A percentile compares a stretch with the other conserved stretches of the same genome.
Evolutionary conservation across 108 stramenopile species (phyloP).

Genomic region (Chaetoceros muelleri): DNA sequence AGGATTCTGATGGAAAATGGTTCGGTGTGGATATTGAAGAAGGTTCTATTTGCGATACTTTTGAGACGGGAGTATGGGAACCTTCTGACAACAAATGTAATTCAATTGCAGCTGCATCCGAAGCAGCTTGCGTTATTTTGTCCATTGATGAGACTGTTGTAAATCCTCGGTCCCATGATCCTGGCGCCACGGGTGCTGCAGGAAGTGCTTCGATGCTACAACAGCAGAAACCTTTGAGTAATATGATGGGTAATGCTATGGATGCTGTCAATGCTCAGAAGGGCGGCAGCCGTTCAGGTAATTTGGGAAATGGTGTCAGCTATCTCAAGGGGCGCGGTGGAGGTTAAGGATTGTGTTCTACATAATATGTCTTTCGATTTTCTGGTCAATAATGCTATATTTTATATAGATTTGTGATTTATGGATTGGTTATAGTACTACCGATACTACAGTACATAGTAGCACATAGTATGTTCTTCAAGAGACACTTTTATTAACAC

Average conservation of each 20-base stretch:
- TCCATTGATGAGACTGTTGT: constrained; percentile 98
- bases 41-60: constrained; percentile 93
- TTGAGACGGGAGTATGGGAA: constrained; percentile 95
- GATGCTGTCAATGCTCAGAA: constrained; percentile 61
- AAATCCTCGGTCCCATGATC: constrained; percentile 89
- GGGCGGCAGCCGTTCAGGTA: constrained; percentile 71
- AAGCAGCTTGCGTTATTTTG: constrained; percentile 97
- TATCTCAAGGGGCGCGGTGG: constrained; percentile 80
- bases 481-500: too few relatives aligned
- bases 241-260: constrained; percentile 84
- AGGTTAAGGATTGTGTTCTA: not conserved
- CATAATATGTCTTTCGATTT: too few relatives aligned
- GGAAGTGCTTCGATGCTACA: constrained; percentile 37
- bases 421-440: too few relatives aligned
- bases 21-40: constrained; percentile 93
- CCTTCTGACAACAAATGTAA: constrained; percentile 95
- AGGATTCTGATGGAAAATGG: constrained; percentile 81
- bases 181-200: constrained; percentile 59
- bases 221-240: constrained; percentile 45
- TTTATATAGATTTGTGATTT: too few relatives aligned
- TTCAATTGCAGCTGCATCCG: constrained; percentile 84
- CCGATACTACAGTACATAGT: too few relatives aligned
- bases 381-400: too few relatives aligned
- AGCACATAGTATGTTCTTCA: too few relatives aligned
- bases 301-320: constrained; percentile 71